Base-by-base conservation (phyloP, 2,329 filamentous ascomycete species). In the Malbranchea cinnamomea region DNA sequence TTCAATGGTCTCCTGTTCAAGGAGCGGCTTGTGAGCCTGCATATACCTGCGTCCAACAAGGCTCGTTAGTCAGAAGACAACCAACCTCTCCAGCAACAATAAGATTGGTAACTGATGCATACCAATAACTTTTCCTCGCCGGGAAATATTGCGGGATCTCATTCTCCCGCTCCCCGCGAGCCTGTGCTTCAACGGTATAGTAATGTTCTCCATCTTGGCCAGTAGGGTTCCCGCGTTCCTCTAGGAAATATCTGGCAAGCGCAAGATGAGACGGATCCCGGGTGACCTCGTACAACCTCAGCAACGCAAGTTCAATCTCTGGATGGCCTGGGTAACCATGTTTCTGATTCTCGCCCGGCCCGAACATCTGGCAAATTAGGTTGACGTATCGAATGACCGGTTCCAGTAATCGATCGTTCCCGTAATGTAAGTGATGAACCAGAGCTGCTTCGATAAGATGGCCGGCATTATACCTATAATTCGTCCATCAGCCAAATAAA, bases 301-400 rank as follows among this genome's bases (percentile, higher is more conserved):
- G 40, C 5, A 68, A 46, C 5, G 63, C 58, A 6, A 68, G 48
- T 34, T 68, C 64, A 23, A 68, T 63, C 42, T 68, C 63, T 0
- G 67, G 65, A 40, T 74, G 71, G 0, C 71, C 71, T 1, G 69
- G 70, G 40, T 75, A 76, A 4, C 67, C 71, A 31, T 66, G 67
- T 11, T 57, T 53, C 40, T 74, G 65, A 5, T 48, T 49, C 3
- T 58, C 38, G 1, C 48, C 56, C 0, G 63, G 58, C 0, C 71
- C 71, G 41, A 76, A 72, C 0, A 54, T 59, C 3, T 51, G 48
- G 33, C 50, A 54, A 2, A 75, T 56, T 4, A 71, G 55, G 35
- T 60, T 49, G 11, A 74, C 60, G 37, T 73, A 73, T 35, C 60
- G 67, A 14, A 63, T 36, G 10, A 74, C 59, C 0, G 67, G 63